phyloP scores from a whole-genome alignment of 352 stramenopile species.

The Halophytophthora polymorphica region DNA sequence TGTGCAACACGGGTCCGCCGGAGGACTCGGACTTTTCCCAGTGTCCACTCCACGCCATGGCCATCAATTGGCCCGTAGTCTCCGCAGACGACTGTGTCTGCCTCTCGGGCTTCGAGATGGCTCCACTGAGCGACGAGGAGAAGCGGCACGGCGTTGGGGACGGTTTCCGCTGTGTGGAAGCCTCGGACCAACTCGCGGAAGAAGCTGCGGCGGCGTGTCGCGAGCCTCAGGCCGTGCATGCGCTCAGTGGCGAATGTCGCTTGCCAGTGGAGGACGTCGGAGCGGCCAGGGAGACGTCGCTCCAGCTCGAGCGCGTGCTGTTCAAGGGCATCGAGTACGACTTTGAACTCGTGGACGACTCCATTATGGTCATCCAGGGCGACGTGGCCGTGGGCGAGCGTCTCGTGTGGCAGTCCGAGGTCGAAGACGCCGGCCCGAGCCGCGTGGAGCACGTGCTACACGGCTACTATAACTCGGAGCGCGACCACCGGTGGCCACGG shows the following conservation, averaged over 20 bases:
- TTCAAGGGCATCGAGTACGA: constrained; percentile 83
- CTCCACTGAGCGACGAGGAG: constrained; percentile 25
- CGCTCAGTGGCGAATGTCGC: constrained; percentile 55
- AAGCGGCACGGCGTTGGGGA: constrained; percentile 26
- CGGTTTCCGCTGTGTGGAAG: constrained; percentile 37
- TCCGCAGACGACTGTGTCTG: constrained; percentile 41
- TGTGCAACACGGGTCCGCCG: constrained; percentile 29
- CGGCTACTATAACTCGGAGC: constrained; percentile 78
- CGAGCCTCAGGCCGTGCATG: constrained; percentile 37
- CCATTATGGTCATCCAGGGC: constrained; percentile 75
- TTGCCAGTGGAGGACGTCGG: constrained; percentile 61
- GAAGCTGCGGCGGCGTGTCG: constrained; percentile 43
- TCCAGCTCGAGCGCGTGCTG: constrained; percentile 33
- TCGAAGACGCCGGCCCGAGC: constrained; percentile 3
- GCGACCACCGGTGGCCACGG: constrained; percentile 69
- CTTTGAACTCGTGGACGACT: constrained; percentile 71
- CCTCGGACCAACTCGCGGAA: constrained; percentile 21
- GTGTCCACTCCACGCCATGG: constrained; percentile 47
- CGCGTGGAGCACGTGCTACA: constrained; percentile 45
- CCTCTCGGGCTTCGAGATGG: constrained; percentile 41
- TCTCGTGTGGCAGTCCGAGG: constrained; percentile 25
- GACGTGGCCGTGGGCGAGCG: constrained; percentile 72
- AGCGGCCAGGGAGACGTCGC: constrained; percentile 12
- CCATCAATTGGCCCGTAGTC: constrained; percentile 45
- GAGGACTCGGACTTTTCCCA: constrained; percentile 28